phyloP scores from a whole-genome alignment of 768 basidiomycete species.

The Fibroporia radiculosa region DNA sequence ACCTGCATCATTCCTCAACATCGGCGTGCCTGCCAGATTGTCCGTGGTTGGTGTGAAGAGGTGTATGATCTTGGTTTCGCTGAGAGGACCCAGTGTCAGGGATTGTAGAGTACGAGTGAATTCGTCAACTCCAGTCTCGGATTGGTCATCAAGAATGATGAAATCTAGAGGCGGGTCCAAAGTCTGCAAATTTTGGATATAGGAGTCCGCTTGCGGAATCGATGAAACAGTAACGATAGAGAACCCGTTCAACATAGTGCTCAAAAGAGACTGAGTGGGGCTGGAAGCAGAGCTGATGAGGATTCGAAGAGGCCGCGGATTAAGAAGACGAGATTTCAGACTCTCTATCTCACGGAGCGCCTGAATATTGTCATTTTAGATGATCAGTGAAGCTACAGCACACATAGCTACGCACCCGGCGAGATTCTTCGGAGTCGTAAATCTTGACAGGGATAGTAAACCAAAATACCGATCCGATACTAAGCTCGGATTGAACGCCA shows the following conservation, averaged over 20 bases:
- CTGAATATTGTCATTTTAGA: conserved; percentile 22
- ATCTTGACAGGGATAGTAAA: conserved; percentile 65
- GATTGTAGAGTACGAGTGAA: conserved; percentile 43
- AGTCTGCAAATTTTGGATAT: conserved; percentile 28
- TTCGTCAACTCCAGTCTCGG: conserved; percentile 48
- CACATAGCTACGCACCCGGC: conserved; percentile 34
- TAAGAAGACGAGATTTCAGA: conserved; percentile 39
- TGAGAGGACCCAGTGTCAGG: conserved; percentile 28
- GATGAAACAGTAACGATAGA: conserved; percentile 35
- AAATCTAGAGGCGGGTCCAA: conserved; percentile 44
- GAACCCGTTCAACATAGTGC: conserved; percentile 51
- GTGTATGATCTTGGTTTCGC: conserved; percentile 59
- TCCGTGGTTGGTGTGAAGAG: conserved; percentile 67
- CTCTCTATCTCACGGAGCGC: conserved; percentile 37
- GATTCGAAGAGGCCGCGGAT: conserved; percentile 38
- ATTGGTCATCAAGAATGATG: conserved; percentile 60
- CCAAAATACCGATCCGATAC: conserved; percentile 63
- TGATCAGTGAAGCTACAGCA: not conserved
- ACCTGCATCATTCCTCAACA: conserved; percentile 39
- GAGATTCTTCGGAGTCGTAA: conserved; percentile 46
- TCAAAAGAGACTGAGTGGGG: conserved; percentile 48
- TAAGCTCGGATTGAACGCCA: conserved; percentile 57
- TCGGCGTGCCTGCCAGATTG: conserved; percentile 38
- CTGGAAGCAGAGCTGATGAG: conserved; percentile 53
- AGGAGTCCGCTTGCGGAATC: conserved; percentile 37